These are phyloP conservation scores for Daedaleopsis sinensis DNA, from an alignment of 768 basidiomycete species.

Conservation along the genomic window DNA sequence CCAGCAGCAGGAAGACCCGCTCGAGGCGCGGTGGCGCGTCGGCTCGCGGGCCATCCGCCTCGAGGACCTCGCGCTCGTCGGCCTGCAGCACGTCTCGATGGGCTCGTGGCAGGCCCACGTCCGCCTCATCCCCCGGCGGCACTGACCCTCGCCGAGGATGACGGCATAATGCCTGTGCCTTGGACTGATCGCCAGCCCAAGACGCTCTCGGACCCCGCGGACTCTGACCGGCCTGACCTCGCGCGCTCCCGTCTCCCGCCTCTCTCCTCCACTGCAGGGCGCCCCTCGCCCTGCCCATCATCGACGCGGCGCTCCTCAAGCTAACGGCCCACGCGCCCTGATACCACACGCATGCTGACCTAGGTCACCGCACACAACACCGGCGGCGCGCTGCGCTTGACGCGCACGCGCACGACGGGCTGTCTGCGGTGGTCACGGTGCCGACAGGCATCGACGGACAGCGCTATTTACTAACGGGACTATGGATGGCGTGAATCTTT, in stretches of 20 bases:
- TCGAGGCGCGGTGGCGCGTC: slow-evolving; percentile 63
- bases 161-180: neutral
- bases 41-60: slow-evolving; percentile 49
- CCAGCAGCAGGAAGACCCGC: slow-evolving; percentile 63
- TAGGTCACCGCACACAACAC: neutral
- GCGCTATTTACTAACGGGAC: neutral
- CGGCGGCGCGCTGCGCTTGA: neutral
- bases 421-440: neutral
- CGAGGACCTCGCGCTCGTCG: slow-evolving; percentile 73
- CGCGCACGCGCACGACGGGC: neutral
- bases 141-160: neutral
- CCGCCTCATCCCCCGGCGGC: slow-evolving; percentile 42
- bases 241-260: neutral
- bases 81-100: slow-evolving; percentile 81
- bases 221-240: neutral
- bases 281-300: neutral
- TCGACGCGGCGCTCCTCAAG: neutral
- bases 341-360: neutral
- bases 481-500: neutral
- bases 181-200: neutral
- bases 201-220: neutral
- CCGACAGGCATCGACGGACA: neutral
- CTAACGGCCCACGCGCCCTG: too few species aligned
- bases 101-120: slow-evolving; percentile 85
- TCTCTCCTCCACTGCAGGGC: neutral